These are phyloP conservation scores for Tetrapisispora taiwanensis DNA, from an alignment of 805 yeast species.

Conservation along the genomic window DNA sequence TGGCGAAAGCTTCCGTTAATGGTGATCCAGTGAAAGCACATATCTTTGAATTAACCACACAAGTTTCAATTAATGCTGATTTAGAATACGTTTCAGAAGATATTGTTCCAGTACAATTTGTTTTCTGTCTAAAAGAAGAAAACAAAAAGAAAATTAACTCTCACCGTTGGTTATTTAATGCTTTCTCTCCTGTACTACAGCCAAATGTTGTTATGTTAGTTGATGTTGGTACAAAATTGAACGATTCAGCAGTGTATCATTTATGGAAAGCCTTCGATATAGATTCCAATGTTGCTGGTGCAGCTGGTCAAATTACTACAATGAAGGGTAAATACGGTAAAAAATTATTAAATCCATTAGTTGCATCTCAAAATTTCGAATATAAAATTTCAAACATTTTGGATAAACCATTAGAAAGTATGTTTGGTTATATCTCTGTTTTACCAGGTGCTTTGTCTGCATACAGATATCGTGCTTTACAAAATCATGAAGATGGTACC, in stretches of 20 bases:
- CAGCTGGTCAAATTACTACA: conserved; percentile 95
- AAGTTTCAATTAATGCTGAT: conserved; percentile 82
- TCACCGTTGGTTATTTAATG: conserved; percentile 95
- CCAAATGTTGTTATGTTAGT: conserved; percentile 83
- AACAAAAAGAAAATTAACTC: conserved; percentile 93
- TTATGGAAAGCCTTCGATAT: conserved; percentile 96
- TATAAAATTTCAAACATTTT: conserved; percentile 94
- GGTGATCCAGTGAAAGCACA: conserved; percentile 89
- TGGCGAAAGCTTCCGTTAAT: conserved; percentile 89
- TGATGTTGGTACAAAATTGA: conserved; percentile 98
- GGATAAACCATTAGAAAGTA: conserved; percentile 88
- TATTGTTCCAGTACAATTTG: conserved; percentile 86
- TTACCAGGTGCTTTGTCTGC: conserved; percentile 95
- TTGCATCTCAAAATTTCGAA: conserved; percentile 93
- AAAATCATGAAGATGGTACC: conserved; percentile 78
- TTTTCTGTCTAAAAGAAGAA: conserved; percentile 85
- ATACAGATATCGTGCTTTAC: conserved; percentile 78
- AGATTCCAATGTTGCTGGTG: conserved; percentile 97
- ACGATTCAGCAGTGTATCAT: conserved; percentile 76
- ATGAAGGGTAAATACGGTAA: conserved; percentile 85
- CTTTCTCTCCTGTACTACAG: conserved; percentile 81
- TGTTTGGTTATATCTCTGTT: conserved; percentile 87
- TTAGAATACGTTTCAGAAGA: conserved; percentile 84
- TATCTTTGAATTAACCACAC: conserved; percentile 91
- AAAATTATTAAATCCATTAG: conserved; percentile 78